phyloP scores from a whole-genome alignment of 225 moss, liverwort and hornwort species.

The Bryum argenteum region DNA sequence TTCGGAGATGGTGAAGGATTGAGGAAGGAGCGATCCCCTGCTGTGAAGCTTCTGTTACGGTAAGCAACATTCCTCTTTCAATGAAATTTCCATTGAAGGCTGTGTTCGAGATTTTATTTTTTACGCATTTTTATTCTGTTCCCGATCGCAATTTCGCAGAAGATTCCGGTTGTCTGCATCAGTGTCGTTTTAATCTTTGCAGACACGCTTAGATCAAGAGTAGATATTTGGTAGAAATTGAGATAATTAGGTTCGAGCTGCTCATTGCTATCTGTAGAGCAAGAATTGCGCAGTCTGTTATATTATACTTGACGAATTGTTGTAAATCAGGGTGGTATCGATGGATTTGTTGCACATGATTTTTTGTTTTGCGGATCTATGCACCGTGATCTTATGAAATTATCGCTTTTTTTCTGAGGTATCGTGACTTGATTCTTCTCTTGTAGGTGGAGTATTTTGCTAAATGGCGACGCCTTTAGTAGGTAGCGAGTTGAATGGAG shows the following conservation, averaged over 20 bases:
- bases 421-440: neutral
- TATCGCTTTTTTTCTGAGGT: neutral
- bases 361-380: constrained; percentile 1
- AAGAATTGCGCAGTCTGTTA: neutral
- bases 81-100: no score
- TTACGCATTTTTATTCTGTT: no score
- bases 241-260: neutral
- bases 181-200: no score
- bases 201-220: neutral
- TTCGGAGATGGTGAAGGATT: no score
- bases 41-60: no score
- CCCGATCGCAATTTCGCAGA: no score
- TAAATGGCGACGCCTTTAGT: neutral
- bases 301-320: neutral
- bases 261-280: constrained; percentile 3
- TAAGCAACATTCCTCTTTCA: no score
- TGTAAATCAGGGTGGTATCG: neutral
- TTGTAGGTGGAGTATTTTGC: constrained; percentile 11
- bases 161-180: no score
- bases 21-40: no score
- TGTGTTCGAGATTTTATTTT: no score
- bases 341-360: neutral
- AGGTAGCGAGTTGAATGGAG: constrained; percentile 5
- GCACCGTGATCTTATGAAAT: neutral
- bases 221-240: neutral